These are phyloP conservation scores for Astragalus glycyphyllos DNA, from an alignment of 306 rosid species.

Conservation along the genomic window DNA sequence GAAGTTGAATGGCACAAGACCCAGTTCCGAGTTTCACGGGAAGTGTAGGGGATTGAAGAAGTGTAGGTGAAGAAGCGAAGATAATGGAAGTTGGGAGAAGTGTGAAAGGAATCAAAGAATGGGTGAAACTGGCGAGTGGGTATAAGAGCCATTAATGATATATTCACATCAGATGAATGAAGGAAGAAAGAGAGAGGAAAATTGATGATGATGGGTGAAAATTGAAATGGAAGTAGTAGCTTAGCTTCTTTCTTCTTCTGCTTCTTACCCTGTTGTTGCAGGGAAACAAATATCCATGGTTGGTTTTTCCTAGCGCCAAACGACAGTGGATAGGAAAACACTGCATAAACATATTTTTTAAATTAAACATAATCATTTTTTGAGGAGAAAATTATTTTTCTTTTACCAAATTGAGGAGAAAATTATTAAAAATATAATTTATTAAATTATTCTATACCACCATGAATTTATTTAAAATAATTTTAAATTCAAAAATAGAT, in stretches of 20 bases:
- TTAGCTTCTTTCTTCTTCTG: background rate
- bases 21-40: slow-evolving; percentile 31
- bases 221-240: too few relatives aligned
- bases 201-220: background rate
- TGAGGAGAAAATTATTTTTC: too few relatives aligned
- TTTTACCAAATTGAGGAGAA: too few relatives aligned
- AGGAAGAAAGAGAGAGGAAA: background rate
- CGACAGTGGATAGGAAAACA: slow-evolving; percentile 19
- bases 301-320: slow-evolving; percentile 23
- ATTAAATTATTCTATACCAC: too few relatives aligned
- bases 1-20: slow-evolving; percentile 28
- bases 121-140: slow-evolving; percentile 83
- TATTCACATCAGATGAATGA: slow-evolving; percentile 4
- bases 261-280: background rate
- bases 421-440: too few relatives aligned
- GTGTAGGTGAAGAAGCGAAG: slow-evolving; percentile 59
- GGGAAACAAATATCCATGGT: background rate
- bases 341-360: too few relatives aligned
- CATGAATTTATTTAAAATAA: too few relatives aligned
- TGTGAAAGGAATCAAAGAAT: slow-evolving; percentile 70
- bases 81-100: slow-evolving; percentile 55
- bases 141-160: slow-evolving; percentile 58
- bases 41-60: slow-evolving; percentile 45
- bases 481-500: too few relatives aligned
- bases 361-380: too few relatives aligned